Evolutionary conservation across 306 rosid species (phyloP), one percentile per base, ranked within the genome.

Genomic region (Alnus rubra): DNA sequence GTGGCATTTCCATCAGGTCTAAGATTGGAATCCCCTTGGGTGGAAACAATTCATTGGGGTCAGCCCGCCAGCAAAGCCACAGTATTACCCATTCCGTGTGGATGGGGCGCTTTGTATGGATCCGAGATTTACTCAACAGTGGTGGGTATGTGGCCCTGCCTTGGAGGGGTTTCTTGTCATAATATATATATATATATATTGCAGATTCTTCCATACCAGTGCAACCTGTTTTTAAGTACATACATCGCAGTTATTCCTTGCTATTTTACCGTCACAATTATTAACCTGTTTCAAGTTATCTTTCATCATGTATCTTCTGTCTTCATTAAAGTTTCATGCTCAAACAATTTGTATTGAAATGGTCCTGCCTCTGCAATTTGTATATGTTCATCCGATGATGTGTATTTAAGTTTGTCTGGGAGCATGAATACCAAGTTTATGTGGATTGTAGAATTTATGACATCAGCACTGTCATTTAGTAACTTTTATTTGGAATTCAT

Each of bases 401-500:
- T n/a, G 28, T 54, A 54, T 23, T 58, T 23, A 9, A n/a, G 64
- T 16, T 23, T n/a, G 64, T 58, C 35, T 58, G n/a, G 33, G 64
- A 58, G 33, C 7, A 3, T 58, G 64, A n/a, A 23, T n/a, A 58
- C 5, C 9, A n/a, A 58, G 12, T 16, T 23, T 23, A 13, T 58
- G 30, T 58, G n/a, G 64, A 23, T 19, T 12, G 23, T 7, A 9
- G 30, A 23, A 23, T 15, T 52, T 13, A 2, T 52, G 58, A 10
- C n/a, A 15, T 0, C 64, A 23, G 5, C 64, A 23, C 60, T 54
- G 28, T n/a, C 23, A 54, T 2, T 64, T 30, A 12, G 11, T 65
- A 16, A 64, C 44, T 68, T 35, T 76, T 15, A 47, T 71, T 82
- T 77, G 63, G 33, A 10, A 39, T 42, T 12, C 54, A 16, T 31